These are phyloP conservation scores for Neofusicoccum sp. DNA, from an alignment of 2,329 filamentous ascomycete species.

Conservation along the genomic window DNA sequence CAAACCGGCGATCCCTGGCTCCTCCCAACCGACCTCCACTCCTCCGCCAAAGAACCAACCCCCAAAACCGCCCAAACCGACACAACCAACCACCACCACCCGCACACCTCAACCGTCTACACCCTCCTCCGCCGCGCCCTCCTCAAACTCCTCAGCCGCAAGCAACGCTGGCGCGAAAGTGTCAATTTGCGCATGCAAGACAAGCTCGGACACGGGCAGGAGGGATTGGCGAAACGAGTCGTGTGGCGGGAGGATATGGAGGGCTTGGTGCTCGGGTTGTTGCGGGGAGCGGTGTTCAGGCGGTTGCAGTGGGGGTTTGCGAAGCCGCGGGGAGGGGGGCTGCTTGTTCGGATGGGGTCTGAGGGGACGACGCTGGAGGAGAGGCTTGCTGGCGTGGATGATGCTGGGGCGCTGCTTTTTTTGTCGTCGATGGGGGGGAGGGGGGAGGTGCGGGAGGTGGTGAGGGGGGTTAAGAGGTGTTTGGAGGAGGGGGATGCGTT, in stretches of 20 bases:
- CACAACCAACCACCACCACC: neutral
- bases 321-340: slow-evolving; percentile 26
- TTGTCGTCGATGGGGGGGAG: neutral
- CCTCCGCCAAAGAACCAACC: neutral
- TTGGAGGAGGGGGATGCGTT: neutral
- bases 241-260: slow-evolving; percentile 54
- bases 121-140: neutral
- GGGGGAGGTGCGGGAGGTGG: neutral
- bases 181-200: slow-evolving; percentile 36
- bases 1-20: slow-evolving; percentile 58
- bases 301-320: slow-evolving; percentile 40
- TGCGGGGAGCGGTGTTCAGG: slow-evolving; percentile 41
- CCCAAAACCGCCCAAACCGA: neutral
- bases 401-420: neutral
- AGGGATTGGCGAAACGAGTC: slow-evolving; percentile 31
- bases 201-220: slow-evolving; percentile 27
- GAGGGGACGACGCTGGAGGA: neutral
- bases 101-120: neutral
- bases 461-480: neutral
- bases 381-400: neutral
- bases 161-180: slow-evolving; percentile 26
- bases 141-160: neutral
- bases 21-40: slow-evolving; percentile 49
- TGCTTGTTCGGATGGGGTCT: neutral
- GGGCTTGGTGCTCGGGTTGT: slow-evolving; percentile 41